Base-by-base conservation (phyloP, 495 filamentous ascomycete species). In the Podospora comata region DNA sequence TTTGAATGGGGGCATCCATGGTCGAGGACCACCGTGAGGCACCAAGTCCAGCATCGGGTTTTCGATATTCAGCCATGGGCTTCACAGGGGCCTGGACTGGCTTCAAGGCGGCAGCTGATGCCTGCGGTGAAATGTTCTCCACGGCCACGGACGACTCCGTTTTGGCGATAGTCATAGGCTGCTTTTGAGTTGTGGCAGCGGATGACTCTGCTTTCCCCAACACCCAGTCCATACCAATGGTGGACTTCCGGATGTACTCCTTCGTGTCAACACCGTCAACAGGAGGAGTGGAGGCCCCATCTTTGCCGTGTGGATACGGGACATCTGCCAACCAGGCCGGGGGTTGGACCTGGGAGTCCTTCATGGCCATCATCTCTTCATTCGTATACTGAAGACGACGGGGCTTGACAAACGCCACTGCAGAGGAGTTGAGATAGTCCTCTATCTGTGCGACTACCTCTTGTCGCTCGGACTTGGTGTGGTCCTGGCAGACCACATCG, bases 141-240 rank as follows among this genome's bases (percentile, higher is more conserved):
- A 20, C 18, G 11, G 56, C 5, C n/a, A 9, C 5, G 15, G n/a
- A 19, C 18, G 55, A 58, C 55, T 58, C 34, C 11, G 34, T 11
- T 39, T 39, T 39, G 5, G 0, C 34, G 6, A 39, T 11, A 6
- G 34, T 11, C 5, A 4, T 15, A 16, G 32, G 3, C 11, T 6
- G 34, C 34, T 39, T 11, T 11, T 5, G 11, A 39, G 34, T 11
- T 11, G 34, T 11, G 39, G 39, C 7, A 3, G 13, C 39, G 15
- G 39, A 48, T 11, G 39, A 48, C 39, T 48, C 15, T 48, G 39
- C 15, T 48, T 48, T 48, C 2, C 68, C 65, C 6, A 70, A 54
- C 6, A 70, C 69, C 69, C 69, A 70, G 26, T 65, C 39, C 69
- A 70, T 70, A 11, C 55, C 69, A n/a, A 20, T 23, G 0, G 62